Conservation (phyloP, 495 filamentous ascomycete genomes). For the Bombardia bombarda region DNA sequence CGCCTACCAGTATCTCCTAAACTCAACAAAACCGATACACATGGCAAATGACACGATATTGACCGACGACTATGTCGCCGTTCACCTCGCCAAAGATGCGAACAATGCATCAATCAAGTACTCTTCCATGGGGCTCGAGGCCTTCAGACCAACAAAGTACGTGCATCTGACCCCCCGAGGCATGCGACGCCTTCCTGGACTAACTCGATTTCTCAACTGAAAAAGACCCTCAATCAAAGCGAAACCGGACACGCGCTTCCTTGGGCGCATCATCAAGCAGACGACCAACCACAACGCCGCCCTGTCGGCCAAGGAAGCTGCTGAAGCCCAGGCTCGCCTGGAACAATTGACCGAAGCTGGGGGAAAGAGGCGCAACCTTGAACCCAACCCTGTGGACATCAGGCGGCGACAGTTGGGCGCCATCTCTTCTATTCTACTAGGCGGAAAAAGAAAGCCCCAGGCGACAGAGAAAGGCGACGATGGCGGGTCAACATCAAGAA, state of each 20-base stretch:
- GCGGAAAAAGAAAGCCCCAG: conserved; percentile 27
- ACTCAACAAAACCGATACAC: too few species aligned
- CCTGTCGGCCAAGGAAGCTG: conserved; percentile 72
- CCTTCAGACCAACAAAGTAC: conserved; percentile 59
- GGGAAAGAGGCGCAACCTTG: conserved; percentile 29
- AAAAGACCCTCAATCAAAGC: conserved; percentile 55
- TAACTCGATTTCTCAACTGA: conserved; percentile 3
- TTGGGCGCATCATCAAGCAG: conserved; percentile 80
- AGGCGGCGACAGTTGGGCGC: conserved; percentile 43
- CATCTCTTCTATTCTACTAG: conserved; percentile 43
- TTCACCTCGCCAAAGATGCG: conserved; percentile 66
- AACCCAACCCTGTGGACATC: conserved; percentile 33
- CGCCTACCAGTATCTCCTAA: too few species aligned
- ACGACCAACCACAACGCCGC: conserved; percentile 87
- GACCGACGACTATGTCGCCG: conserved; percentile 69
- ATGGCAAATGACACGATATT: conserved; percentile 33
- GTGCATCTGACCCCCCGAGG: conserved; percentile 9
- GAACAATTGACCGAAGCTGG: conserved; percentile 35
- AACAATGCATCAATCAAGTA: conserved; percentile 61
- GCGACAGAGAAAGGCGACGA: conserved; percentile 8
- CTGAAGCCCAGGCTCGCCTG: conserved; percentile 41
- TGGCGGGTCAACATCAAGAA: neutral
- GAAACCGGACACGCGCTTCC: conserved; percentile 85
- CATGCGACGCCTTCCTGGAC: neutral
- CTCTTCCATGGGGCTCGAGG: conserved; percentile 61